Base-by-base conservation (phyloP, 306 rosid species). In the Vigna angularis region DNA sequence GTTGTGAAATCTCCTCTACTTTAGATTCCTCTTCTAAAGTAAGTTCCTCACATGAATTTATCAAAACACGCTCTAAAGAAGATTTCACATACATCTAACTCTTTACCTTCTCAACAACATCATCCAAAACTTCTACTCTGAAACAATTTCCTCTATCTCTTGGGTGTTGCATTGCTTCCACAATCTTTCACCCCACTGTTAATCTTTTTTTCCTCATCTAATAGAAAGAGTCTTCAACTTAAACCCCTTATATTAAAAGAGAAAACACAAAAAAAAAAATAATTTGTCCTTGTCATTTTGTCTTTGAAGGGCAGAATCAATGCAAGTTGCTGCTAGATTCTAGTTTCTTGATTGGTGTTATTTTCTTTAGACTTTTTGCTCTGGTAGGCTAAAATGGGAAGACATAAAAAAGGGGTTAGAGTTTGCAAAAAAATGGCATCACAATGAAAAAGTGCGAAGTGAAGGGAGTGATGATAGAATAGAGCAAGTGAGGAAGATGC, bases 191-290 rank as follows among this genome's bases (percentile, higher is more conserved):
- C 69, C 15, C 58, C 65, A 52, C 74, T 17, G 78, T 74, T 62
- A 24, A 49, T 26, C 11, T 63, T 74, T 22, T 70, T 50, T 55
- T 42, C 42, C 26, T 17, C 16, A 6, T 62, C 81, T 53, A 64
- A 66, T 71, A 64, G 17, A 20, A 28, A 69, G 61, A 58, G 62
- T 73, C 68, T 75, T 82, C 73, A 59, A 51, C n/a, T 71, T 70
- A 49, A 52, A 18, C 0, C 2, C 26, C 61, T 55, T 55, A 5
- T 52, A 52, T 9, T 55, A 32, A 20, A 55, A 47, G 22, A 8
- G 17, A 2, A 16, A 30, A 75, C 26, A 49, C 28, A 24, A 24
- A 24, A 28, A 49, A 51, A 6, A 70, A 22, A 22, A 40, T 0
- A 24, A 56, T 28, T 8, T 14, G 3, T 4, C 22, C 3, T 3